Conservation (phyloP, 1,284 basidiomycete genomes). For the Sutorius eximius region DNA sequence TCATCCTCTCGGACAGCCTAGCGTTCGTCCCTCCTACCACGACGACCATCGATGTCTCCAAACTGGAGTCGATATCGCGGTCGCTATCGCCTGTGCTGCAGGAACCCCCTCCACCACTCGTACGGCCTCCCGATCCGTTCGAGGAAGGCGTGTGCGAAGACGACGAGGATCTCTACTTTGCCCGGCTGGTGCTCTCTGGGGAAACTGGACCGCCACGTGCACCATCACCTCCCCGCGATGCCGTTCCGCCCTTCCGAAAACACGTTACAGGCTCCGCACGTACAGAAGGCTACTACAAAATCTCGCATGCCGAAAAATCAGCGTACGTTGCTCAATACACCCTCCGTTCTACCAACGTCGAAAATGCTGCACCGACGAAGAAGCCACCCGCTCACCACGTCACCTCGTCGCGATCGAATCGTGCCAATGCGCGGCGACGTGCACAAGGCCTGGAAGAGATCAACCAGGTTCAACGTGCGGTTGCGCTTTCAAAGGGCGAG, state of each 20-base stretch:
- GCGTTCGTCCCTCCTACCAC: slow-evolving; percentile 52
- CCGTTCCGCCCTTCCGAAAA: slow-evolving; percentile 53
- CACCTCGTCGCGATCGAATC: slow-evolving; percentile 86
- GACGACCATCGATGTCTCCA: slow-evolving; percentile 49
- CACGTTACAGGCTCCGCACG: slow-evolving; percentile 84
- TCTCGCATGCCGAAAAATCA: slow-evolving; percentile 90
- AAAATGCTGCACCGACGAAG: slow-evolving; percentile 41
- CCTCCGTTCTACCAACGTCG: slow-evolving; percentile 47
- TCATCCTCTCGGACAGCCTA: slow-evolving; percentile 51
- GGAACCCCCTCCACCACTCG: slow-evolving; percentile 39
- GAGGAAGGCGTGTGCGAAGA: slow-evolving; percentile 70
- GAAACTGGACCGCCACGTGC: slow-evolving; percentile 29
- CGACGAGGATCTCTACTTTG: slow-evolving; percentile 90
- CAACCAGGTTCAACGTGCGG: slow-evolving; percentile 77
- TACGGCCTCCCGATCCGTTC: slow-evolving; percentile 57
- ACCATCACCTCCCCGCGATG: slow-evolving; percentile 33
- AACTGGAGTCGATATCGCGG: slow-evolving; percentile 43
- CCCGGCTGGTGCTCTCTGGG: slow-evolving; percentile 60
- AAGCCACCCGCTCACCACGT: slow-evolving; percentile 53
- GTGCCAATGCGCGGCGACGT: slow-evolving; percentile 91
- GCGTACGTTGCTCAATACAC: slow-evolving; percentile 83
- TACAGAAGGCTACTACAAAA: slow-evolving; percentile 94
- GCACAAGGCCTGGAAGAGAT: slow-evolving; percentile 95
- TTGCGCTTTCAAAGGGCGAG: slow-evolving; percentile 74
- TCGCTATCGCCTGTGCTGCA: slow-evolving; percentile 44